Base-by-base conservation (phyloP, 768 basidiomycete species). In the Gautieria morchelliformis region DNA sequence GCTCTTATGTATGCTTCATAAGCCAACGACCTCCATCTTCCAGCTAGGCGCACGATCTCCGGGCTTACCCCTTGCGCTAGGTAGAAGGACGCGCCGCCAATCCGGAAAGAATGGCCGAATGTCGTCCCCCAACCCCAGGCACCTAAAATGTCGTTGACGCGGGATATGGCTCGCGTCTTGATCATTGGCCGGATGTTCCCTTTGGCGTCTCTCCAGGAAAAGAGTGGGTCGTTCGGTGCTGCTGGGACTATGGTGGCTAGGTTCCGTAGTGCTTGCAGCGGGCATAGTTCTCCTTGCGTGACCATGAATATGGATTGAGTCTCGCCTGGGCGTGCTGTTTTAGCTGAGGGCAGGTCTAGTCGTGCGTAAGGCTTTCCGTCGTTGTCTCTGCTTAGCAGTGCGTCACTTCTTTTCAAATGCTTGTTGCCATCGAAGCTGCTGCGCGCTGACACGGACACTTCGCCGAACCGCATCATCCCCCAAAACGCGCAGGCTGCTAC, bases 401-500 rank as follows among this genome's bases (percentile, higher is more conserved):
- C 63, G 53, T 69, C 60, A 0, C 35, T 14, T 0, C 68, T 59
- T 9, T 52, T 68, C 6, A 74, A 62, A 50, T 74, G 69, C 30
- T 60, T 59, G 0, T 11, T 42, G 46, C 42, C 62, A 33, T 51
- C 71, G 74, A 9, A 44, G 57, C 0, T 32, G 12, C 2, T 62
- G 60, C 0, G 69, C 53, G 3, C 49, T 35, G 0, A 73, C 70
- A 0, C n/a, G n/a, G 72, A 62, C 0, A 71, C 67, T 59, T 77
- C 72, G 0, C 74, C 71, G 52, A 74, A 71, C 0, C 68, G 60
- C 68, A 72, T 70, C 53, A 74, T 57, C 1, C 73, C 73, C 66
- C 67, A 75, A 61, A 77, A 75, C 73, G n/a, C n/a, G n/a, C n/a
- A n/a, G n/a, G n/a, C n/a, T n/a, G n/a, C n/a, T n/a, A n/a, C n/a